Base-by-base conservation (phyloP, 1,284 basidiomycete genomes). In the Cutaneotrichosporon mucoides region DNA sequence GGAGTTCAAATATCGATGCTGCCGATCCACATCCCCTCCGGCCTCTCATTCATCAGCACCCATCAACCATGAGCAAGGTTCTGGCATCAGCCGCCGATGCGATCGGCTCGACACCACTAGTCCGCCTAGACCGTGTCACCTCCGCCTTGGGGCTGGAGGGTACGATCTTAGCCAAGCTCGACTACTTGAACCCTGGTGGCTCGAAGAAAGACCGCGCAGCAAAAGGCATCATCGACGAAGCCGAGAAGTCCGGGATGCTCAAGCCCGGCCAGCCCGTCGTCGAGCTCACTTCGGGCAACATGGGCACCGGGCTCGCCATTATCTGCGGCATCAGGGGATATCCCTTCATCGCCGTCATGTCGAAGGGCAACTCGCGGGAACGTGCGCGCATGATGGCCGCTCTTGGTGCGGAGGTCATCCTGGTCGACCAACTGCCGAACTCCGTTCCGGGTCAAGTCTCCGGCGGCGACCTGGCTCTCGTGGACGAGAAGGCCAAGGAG, bases 371-470 rank as follows among this genome's bases (percentile, higher is more conserved):
- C 52, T 45, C 42, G 34, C 41, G 24, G 5, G 52, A 53, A 34
- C 42, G 52, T 1, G 52, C 52, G 35, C 52, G 52, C 41, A 53
- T 53, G 52, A 53, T 53, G 52, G 52, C 52, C 33, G 52, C 52
- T 5, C 52, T 53, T 13, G 52, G 52, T 1, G 52, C 52, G 1
- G 52, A 53, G 34, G 52, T 53, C n/a, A 42, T 53, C 0, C 52
- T 53, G 3, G 52, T 53, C 13, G 42, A 44, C 42, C 52, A 53
- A 42, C 42, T 44, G 2, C 42, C 52, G 0, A 34, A 34, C 13
- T 44, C 42, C 1, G 35, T 53, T 6, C 40, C 34, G 3, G 52
- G 52, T 1, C 52, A 53, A n/a, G 52, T 53, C 0, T 53, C 52
- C 2, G 52, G 52, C 13, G 42, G 34, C 10, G 52, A 53, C 35